A percentile compares a stretch with the other conserved stretches of the same genome.
Conservation (phyloP, 192 early-diverging fungal genomes). For the Coemansia sp. region DNA sequence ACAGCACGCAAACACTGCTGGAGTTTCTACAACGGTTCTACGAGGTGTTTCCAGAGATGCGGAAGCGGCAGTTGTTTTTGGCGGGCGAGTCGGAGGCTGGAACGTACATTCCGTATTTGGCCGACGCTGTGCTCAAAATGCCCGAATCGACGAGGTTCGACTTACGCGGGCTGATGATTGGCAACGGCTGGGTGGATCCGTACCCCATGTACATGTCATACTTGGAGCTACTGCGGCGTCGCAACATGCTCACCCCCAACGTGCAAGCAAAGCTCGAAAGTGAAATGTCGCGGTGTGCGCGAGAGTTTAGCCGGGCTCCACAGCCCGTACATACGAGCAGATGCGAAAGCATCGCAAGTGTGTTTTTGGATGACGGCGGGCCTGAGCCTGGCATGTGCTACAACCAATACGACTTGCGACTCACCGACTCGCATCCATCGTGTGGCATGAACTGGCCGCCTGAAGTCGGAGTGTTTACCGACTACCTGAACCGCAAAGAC, state of each 20-base stretch:
- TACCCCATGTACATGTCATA: slow-evolving; percentile 58
- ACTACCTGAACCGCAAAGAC: slow-evolving; percentile 54
- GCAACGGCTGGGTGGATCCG: slow-evolving; percentile 81
- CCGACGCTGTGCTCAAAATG: slow-evolving; percentile 53
- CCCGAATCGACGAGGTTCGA: slow-evolving; percentile 1
- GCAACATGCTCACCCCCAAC: slow-evolving; percentile 28
- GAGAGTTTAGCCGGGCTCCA: slow-evolving; percentile 43
- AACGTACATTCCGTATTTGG: slow-evolving; percentile 69
- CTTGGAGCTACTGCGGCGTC: slow-evolving; percentile 41
- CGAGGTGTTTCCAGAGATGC: slow-evolving; percentile 57
- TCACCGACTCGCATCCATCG: slow-evolving; percentile 58
- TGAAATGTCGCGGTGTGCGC: slow-evolving; percentile 36
- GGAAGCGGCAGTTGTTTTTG: slow-evolving; percentile 59
- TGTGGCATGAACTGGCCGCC: slow-evolving; percentile 66
- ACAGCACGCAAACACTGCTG: slow-evolving; percentile 52
- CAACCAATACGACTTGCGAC: slow-evolving; percentile 72
- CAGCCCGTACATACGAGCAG: slow-evolving; percentile 50
- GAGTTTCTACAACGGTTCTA: slow-evolving; percentile 62
- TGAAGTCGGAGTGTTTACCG: slow-evolving; percentile 40
- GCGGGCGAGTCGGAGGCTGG: slow-evolving; percentile 77
- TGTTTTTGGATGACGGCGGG: slow-evolving; percentile 40
- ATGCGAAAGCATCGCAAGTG: slow-evolving; percentile 38
- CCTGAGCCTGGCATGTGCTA: slow-evolving; percentile 56
- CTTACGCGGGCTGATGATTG: slow-evolving; percentile 61
- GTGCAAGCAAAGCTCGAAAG: slow-evolving; percentile 25